Evolutionary conservation across 192 early-diverging fungal genomes (phyloP).

Genomic region (Oehlia diaphana): DNA sequence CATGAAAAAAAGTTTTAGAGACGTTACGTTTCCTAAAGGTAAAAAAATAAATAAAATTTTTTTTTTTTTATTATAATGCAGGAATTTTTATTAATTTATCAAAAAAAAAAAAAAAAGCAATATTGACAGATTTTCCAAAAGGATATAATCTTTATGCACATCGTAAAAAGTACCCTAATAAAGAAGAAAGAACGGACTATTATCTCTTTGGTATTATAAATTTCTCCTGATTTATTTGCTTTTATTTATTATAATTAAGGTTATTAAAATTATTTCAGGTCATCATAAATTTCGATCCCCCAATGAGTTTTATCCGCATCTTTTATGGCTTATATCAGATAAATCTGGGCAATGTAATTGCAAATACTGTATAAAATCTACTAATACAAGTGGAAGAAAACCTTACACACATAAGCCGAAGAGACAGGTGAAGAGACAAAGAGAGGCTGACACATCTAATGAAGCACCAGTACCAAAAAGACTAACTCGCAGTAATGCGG

Average conservation of each 20-base stretch:
- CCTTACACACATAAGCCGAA: background rate
- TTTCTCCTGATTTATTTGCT: background rate
- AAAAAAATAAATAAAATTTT: background rate
- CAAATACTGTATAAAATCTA: background rate
- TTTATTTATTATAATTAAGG: background rate
- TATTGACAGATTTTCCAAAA: background rate
- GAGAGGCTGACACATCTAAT: background rate
- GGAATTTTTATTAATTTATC: background rate
- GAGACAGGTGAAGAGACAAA: background rate
- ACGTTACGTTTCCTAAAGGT: background rate
- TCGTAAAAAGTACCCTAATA: background rate
- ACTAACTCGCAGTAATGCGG: background rate
- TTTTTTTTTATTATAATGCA: background rate
- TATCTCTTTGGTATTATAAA: background rate
- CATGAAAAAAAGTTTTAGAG: background rate
- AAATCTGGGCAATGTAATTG: background rate
- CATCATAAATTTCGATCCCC: slow-evolving; percentile 1
- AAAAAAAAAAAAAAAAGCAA: background rate
- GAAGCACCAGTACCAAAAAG: background rate
- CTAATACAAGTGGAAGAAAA: background rate
- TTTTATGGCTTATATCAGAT: slow-evolving; percentile 5
- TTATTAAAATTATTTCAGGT: background rate
- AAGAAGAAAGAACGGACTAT: background rate
- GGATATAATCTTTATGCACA: slow-evolving; percentile 8
- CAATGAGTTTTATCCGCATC: background rate